Percentiles rank a stretch among this genome's conserved stretches.
These are phyloP conservation scores for Wickerhamomyces hampshirensis DNA, from an alignment of 805 yeast species.

Conservation along the genomic window DNA sequence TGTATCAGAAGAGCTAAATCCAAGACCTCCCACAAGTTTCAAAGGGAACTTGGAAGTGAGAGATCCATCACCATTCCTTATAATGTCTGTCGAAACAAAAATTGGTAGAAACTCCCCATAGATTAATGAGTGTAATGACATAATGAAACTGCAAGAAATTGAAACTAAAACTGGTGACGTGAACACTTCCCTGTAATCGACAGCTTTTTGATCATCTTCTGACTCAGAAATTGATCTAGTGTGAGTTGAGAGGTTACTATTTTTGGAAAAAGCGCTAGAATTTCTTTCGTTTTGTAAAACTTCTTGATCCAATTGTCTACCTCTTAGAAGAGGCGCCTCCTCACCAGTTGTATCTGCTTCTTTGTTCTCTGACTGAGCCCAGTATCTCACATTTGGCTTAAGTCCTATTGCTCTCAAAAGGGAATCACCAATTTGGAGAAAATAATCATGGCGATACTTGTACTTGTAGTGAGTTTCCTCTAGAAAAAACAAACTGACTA, in stretches of 20 bases:
- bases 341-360: too few species aligned
- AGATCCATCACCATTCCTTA: constrained; percentile 12
- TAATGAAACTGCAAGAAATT: constrained; percentile 6
- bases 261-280: too few species aligned
- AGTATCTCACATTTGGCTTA: too few species aligned
- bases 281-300: too few species aligned
- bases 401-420: too few species aligned
- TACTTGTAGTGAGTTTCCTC: constrained; percentile 12
- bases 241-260: too few species aligned
- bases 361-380: too few species aligned
- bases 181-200: constrained; percentile 5
- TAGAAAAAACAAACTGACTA: constrained; percentile 6
- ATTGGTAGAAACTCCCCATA: constrained; percentile 14
- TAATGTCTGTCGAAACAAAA: constrained; percentile 12
- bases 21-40: constrained; percentile 47
- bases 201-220: too few species aligned
- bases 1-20: constrained; percentile 39
- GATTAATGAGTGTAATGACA: constrained; percentile 9
- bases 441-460: constrained; percentile 7
- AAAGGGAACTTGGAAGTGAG: constrained; percentile 41
- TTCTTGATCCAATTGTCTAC: too few species aligned
- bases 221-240: too few species aligned
- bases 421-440: constrained; percentile 10
- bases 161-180: constrained; percentile 8
- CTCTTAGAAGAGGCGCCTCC: too few species aligned